A percentile compares a stretch with the other conserved stretches of the same genome.
Evolutionary conservation across 2,329 filamentous ascomycete genomes (phyloP).

Genomic region (Alternaria angustiovoidea): DNA sequence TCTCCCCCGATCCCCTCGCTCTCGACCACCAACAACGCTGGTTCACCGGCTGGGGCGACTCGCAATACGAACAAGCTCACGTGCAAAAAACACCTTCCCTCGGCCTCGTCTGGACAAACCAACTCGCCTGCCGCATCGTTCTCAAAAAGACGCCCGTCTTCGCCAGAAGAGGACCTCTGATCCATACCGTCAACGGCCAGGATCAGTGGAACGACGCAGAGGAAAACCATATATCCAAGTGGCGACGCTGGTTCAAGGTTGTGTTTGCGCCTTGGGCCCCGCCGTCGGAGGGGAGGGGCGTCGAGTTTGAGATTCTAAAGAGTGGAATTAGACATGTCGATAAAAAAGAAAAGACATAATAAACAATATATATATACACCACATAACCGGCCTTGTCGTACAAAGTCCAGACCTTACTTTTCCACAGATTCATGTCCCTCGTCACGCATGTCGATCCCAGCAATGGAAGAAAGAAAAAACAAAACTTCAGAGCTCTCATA

Average conservation of each 20-base stretch:
- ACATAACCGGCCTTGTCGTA: no score
- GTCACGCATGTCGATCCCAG: not conserved
- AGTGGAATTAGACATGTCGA: slow-evolving; percentile 38
- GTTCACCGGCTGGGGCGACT: slow-evolving; percentile 94
- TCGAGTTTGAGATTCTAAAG: slow-evolving; percentile 74
- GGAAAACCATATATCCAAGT: slow-evolving; percentile 61
- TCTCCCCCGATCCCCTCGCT: slow-evolving; percentile 66
- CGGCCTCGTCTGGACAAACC: slow-evolving; percentile 89
- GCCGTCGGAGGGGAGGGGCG: slow-evolving; percentile 61
- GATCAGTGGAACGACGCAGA: slow-evolving; percentile 54
- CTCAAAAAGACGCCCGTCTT: slow-evolving; percentile 74
- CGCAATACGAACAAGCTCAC: slow-evolving; percentile 41
- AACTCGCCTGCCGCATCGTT: slow-evolving; percentile 83
- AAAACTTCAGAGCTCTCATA: not conserved
- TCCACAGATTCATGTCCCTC: no score
- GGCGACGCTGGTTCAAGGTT: slow-evolving; percentile 83
- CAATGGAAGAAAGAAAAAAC: no score
- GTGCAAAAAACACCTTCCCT: slow-evolving; percentile 81
- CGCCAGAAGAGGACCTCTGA: slow-evolving; percentile 30
- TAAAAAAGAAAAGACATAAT: slow-evolving; percentile 17
- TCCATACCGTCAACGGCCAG: slow-evolving; percentile 42
- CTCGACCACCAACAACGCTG: slow-evolving; percentile 92
- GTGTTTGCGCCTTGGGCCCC: slow-evolving; percentile 84
- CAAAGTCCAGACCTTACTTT: no score
- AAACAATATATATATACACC: not conserved